Base-by-base conservation (phyloP, 352 stramenopile genomes). In the Plasmopara muralis region DNA sequence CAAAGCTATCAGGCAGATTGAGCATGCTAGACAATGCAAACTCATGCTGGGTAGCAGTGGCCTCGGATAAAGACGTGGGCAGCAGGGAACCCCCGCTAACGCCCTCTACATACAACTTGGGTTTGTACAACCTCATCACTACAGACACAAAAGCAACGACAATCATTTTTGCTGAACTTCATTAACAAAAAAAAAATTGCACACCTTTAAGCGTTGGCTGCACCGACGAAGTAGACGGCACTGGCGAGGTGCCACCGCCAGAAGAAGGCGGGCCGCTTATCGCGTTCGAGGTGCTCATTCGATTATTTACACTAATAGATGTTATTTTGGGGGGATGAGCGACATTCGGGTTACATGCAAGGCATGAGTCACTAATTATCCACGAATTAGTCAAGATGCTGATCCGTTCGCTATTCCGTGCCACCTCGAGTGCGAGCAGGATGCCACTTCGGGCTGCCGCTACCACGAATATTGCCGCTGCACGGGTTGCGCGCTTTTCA, bases 81-180 rank as follows among this genome's bases (percentile, higher is more conserved):
- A 89, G 66, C 46, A 84, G 69, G 28, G 76, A 85, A 0, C 74
- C 77, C 0, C 72, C 74, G 15, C 47, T 69, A 8, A 61, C 62
- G 0, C 74, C 70, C 38, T 87, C 75, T 1, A 72, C 83, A 60
- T 75, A 87, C 28, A 96, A 67, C 62, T 79, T 79, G 18, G 87
- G 87, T 60, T 95, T 95, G 75, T 95, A 96, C 20, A 96, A 61
- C 13, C 87, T 80, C 87, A 96, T 96, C 14, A 96, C 87, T 91
- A 29, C 6, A 16, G 1, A 29, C 20, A 25, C 20, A 25, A 25
- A 25, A 25, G 20, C 20, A 25, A 25, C 20, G 3, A 25, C 3
- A 25, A 25, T 25, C 20, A 25, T 25, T 25, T 25, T 25, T 25
- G 20, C 20, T 25, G 20, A 25, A 3, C 3, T 25, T 25, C 20